A percentile compares a stretch with the other conserved stretches of the same genome.
Conservation (phyloP, 1,284 basidiomycete genomes). For the Peniophora sp. region DNA sequence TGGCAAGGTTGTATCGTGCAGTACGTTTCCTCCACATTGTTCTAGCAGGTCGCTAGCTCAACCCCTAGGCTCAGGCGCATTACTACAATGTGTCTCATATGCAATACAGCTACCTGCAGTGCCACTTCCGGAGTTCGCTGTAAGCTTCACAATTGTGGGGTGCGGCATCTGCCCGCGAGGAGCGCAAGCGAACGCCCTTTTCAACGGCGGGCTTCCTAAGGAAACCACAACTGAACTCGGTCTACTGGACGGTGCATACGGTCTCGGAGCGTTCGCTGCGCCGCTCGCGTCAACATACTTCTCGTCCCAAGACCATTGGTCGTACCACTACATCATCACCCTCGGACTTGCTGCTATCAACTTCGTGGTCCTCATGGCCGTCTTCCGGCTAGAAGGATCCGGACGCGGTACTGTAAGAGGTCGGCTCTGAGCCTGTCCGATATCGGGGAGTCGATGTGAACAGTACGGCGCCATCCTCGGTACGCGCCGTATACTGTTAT, state of each 20-base stretch:
- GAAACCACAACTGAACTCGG: slow-evolving; percentile 47
- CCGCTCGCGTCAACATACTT: slow-evolving; percentile 68
- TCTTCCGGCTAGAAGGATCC: slow-evolving; percentile 44
- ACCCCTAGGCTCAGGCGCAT: background rate
- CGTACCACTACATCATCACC: slow-evolving; percentile 56
- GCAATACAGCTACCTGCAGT: slow-evolving; percentile 43
- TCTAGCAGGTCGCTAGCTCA: no score
- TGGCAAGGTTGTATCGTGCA: no score
- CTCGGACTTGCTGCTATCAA: slow-evolving; percentile 46
- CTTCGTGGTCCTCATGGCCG: slow-evolving; percentile 29
- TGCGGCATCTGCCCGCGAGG: slow-evolving; percentile 47
- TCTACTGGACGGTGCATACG: slow-evolving; percentile 43
- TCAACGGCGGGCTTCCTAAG: slow-evolving; percentile 39
- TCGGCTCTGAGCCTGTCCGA: slow-evolving; percentile 11
- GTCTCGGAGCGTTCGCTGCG: slow-evolving; percentile 53
- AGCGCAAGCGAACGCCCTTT: slow-evolving; percentile 48
- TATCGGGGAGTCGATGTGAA: slow-evolving; percentile 11
- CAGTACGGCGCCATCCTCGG: slow-evolving; percentile 32
- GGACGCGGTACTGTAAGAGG: slow-evolving; percentile 20
- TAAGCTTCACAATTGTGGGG: slow-evolving; percentile 51
- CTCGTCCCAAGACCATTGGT: slow-evolving; percentile 39
- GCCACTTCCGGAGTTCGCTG: slow-evolving; percentile 54
- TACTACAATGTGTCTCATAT: slow-evolving; percentile 31
- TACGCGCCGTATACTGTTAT: slow-evolving; percentile 49
- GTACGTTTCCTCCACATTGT: no score